Evolutionary conservation across 768 basidiomycete species (phyloP), one percentile per base, ranked within the genome.

Genomic region (Leccinum sublutescens): DNA sequence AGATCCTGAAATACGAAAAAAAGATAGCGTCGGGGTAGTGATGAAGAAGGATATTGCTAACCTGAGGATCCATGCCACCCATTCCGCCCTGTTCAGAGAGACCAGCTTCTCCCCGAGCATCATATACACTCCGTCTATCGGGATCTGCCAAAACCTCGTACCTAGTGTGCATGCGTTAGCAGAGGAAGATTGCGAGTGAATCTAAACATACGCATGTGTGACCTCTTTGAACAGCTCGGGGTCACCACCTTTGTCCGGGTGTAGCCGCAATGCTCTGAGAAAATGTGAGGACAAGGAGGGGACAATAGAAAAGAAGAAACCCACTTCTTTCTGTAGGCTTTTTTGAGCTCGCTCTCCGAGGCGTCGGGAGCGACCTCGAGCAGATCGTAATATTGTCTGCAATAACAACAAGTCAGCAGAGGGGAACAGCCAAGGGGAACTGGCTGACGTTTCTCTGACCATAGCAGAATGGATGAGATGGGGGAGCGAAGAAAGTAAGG

Each of bases 151-250:
- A 79, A 55, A 98, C 80, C 78, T 98, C 94, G 69, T 98, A 98
- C 52, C 94, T 95, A 68, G 48, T n/a, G 38, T 10, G 4, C 34
- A 50, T 52, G 15, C 12, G 3, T 71, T 9, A 63, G 56, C 21
- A 38, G 23, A 33, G 25, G 2, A 50, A 31, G 33, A 31, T 38
- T 6, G 38, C 9, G 57, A 52, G 43, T 40, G 62, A 38, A 23
- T 15, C 29, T 21, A 51, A 48, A 82, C 92, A 62, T 80, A 94
- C 89, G 93, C 93, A 78, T 94, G 93, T 10, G 93, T 95, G 38
- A 98, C 90, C 72, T 98, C 93, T 72, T 98, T 98, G 87, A 98
- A 98, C 55, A 91, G 75, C 75, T 98, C 96, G 25, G 94, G 94
- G 68, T 97, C 95, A 58, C 95, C 95, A 50, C 95, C 94, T 77